Evolutionary conservation across 257 asterid species (phyloP).

Genomic region (Verbena officinalis): DNA sequence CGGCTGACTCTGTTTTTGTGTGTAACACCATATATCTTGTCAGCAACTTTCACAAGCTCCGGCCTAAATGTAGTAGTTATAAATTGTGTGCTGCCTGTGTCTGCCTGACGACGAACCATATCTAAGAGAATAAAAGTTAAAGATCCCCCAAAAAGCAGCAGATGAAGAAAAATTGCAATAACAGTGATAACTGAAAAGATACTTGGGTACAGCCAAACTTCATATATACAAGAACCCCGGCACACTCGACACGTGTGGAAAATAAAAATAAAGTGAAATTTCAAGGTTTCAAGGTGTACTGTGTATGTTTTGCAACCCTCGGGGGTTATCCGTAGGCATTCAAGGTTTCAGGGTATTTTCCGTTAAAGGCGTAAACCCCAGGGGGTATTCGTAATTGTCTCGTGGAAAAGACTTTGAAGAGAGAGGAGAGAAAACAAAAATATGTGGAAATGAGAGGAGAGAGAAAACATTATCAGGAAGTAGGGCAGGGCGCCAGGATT

Average conservation of each 20-base stretch:
- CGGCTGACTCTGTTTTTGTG: conserved; percentile 92
- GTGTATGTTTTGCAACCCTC: no score
- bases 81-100: conserved; percentile 84
- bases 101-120: conserved; percentile 96
- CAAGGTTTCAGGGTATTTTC: no score
- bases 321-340: no score
- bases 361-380: no score
- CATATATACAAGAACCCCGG: neutral
- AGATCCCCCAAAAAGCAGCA: conserved; percentile 29
- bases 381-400: no score
- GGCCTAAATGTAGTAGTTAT: conserved; percentile 90
- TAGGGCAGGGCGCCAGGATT: conserved; percentile 11
- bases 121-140: conserved; percentile 58
- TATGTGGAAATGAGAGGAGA: no score
- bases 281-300: no score
- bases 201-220: neutral
- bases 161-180: conserved; percentile 1
- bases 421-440: no score
- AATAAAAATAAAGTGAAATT: no score
- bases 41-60: conserved; percentile 96
- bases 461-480: neutral
- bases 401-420: no score
- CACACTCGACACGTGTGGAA: no score
- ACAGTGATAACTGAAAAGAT: neutral
- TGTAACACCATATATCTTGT: conserved; percentile 87